These are phyloP conservation scores for Rhizoclosmatium sp. DNA, from an alignment of 192 early-diverging fungal species.

Conservation along the genomic window DNA sequence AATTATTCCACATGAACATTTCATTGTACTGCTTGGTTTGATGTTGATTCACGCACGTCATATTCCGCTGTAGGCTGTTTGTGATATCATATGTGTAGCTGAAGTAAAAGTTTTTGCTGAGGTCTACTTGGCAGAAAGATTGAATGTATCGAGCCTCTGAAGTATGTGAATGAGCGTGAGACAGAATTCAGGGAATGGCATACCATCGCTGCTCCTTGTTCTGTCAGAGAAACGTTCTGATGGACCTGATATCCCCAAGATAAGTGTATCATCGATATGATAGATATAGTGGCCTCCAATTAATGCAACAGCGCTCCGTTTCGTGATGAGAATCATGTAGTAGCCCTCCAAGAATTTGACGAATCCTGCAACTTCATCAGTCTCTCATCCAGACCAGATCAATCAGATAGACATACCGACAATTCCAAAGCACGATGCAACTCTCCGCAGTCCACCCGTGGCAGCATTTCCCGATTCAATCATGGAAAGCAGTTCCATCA, in stretches of 20 bases:
- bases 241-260: constrained; percentile 72
- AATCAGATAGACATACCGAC: constrained; percentile 53
- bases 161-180: neutral
- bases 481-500: constrained; percentile 75
- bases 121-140: constrained; percentile 91
- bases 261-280: constrained; percentile 90
- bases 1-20: constrained; percentile 98
- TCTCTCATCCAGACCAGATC: neutral
- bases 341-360: constrained; percentile 90
- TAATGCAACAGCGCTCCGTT: constrained; percentile 83
- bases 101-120: constrained; percentile 97
- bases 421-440: constrained; percentile 76
- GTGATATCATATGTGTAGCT: constrained; percentile 97
- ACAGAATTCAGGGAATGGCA: neutral
- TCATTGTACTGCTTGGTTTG: constrained; percentile 56
- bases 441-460: constrained; percentile 76
- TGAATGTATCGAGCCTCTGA: constrained; percentile 67
- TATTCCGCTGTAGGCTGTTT: constrained; percentile 86
- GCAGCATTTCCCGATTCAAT: constrained; percentile 80
- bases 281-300: constrained; percentile 96
- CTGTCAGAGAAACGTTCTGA: constrained; percentile 67
- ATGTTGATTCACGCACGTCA: constrained; percentile 45
- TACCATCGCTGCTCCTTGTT: constrained; percentile 76
- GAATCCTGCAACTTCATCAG: constrained; percentile 67
- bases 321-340: constrained; percentile 89